Conservation (phyloP, 2,329 filamentous ascomycete species). For the Cytospora chrysosperma region DNA sequence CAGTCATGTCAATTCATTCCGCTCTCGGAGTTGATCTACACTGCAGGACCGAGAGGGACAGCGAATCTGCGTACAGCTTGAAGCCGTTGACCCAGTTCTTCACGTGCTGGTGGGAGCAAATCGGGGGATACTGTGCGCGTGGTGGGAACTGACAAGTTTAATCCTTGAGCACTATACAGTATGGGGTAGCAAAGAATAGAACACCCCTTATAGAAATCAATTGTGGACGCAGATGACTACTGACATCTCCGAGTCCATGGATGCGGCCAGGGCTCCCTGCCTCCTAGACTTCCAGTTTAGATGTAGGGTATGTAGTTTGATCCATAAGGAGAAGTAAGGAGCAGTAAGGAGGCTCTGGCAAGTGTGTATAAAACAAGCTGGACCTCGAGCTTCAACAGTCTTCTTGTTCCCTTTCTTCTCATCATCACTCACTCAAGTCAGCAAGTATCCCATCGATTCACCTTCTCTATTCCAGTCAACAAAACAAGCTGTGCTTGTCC, state of each 20-base stretch:
- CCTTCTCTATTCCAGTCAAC: conserved; percentile 5
- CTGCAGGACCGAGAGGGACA: too few relatives aligned
- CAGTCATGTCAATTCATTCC: too few relatives aligned
- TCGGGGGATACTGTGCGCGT: too few relatives aligned
- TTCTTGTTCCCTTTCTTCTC: background rate
- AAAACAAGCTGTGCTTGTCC: conserved; percentile 17
- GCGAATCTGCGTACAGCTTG: too few relatives aligned
- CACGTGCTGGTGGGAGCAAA: too few relatives aligned
- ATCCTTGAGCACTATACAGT: too few relatives aligned
- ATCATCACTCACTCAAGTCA: conserved; percentile 17
- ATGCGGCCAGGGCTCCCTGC: background rate
- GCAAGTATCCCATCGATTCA: background rate
- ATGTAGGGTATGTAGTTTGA: background rate
- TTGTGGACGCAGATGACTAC: background rate
- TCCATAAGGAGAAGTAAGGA: background rate
- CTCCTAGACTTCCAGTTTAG: background rate
- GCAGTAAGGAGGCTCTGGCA: background rate
- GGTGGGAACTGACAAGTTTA: too few relatives aligned
- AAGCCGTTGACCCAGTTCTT: too few relatives aligned
- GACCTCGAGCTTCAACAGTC: background rate
- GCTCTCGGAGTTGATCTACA: too few relatives aligned
- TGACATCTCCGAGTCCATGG: background rate
- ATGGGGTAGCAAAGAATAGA: background rate
- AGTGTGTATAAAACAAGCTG: conserved; percentile 3
- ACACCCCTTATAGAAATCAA: background rate